Conservation (phyloP, 768 basidiomycete genomes). For the Hebeloma cylindrosporum region DNA sequence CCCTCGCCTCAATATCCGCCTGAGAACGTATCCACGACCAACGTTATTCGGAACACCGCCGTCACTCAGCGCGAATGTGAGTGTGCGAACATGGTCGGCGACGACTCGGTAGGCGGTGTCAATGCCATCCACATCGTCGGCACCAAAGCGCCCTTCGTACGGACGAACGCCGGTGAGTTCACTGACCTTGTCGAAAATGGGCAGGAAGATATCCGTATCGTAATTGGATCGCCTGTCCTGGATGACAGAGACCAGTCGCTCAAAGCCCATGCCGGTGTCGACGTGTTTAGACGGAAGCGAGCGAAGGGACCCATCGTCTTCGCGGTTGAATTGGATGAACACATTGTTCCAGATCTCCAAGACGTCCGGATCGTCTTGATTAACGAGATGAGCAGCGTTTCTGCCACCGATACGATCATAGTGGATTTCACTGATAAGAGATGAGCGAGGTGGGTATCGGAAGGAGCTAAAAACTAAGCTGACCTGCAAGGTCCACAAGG, state of each 20-base stretch:
- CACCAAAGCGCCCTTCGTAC: slow-evolving; percentile 89
- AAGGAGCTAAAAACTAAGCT: slow-evolving; percentile 16
- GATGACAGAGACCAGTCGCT: slow-evolving; percentile 91
- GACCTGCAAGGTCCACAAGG: slow-evolving; percentile 97
- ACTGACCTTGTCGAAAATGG: slow-evolving; percentile 85
- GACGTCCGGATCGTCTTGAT: slow-evolving; percentile 95
- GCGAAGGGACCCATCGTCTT: slow-evolving; percentile 79
- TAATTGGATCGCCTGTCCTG: slow-evolving; percentile 95
- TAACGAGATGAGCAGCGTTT: slow-evolving; percentile 90
- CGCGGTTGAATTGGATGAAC: slow-evolving; percentile 98
- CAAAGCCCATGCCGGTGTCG: slow-evolving; percentile 99
- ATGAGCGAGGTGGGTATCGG: background rate
- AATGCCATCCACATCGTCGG: slow-evolving; percentile 92
- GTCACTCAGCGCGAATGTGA: slow-evolving; percentile 94
- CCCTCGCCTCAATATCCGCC: slow-evolving; percentile 89
- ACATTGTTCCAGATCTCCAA: slow-evolving; percentile 99
- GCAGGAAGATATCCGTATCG: slow-evolving; percentile 93
- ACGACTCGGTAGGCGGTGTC: slow-evolving; percentile 98
- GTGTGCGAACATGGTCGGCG: slow-evolving; percentile 93
- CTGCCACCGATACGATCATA: slow-evolving; percentile 98
- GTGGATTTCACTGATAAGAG: slow-evolving; percentile 80
- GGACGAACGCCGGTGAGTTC: slow-evolving; percentile 85
- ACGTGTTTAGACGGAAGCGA: slow-evolving; percentile 90
- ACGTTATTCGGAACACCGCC: slow-evolving; percentile 97
- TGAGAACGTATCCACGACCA: slow-evolving; percentile 95